A percentile compares a stretch with the other conserved stretches of the same genome.
phyloP scores from a whole-genome alignment of 495 filamentous ascomycete genomes.

The Aspergillus kassunensis region DNA sequence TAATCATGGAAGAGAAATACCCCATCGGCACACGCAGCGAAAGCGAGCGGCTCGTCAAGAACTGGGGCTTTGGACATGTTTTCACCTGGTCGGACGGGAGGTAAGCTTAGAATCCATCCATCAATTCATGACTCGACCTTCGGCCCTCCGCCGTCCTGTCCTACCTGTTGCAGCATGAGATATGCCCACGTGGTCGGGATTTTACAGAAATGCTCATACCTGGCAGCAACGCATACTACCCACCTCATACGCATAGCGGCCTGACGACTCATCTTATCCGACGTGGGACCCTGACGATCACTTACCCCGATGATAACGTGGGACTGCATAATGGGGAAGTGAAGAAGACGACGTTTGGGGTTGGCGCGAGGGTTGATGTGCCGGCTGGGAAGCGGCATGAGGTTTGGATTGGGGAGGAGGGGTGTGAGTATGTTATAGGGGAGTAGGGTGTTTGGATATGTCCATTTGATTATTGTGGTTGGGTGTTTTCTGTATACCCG shows the following conservation, averaged over 20 bases:
- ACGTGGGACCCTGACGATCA: slow-evolving; percentile 64
- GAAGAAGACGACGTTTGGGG: slow-evolving; percentile 63
- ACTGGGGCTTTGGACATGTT: slow-evolving; percentile 73
- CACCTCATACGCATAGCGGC: slow-evolving; percentile 65
- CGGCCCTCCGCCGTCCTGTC: too few species aligned
- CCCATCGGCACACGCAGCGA: slow-evolving; percentile 42
- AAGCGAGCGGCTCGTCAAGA: slow-evolving; percentile 61
- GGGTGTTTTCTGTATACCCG: too few species aligned
- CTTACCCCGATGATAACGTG: slow-evolving; percentile 63
- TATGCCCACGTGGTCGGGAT: too few species aligned
- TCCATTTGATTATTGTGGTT: too few species aligned
- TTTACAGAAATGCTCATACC: too few species aligned
- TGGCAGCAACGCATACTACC: slow-evolving; percentile 64
- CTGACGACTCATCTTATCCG: slow-evolving; percentile 78
- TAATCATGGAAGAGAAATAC: slow-evolving; percentile 23
- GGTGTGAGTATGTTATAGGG: slow-evolving; percentile 84
- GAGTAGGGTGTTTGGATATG: slow-evolving; percentile 40
- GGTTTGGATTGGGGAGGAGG: slow-evolving; percentile 75
- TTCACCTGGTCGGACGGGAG: slow-evolving; percentile 80
- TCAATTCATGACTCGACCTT: too few species aligned
- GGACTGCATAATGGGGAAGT: slow-evolving; percentile 31
- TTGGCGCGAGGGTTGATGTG: slow-evolving; percentile 71
- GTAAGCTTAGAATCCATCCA: slow-evolving; percentile 39
- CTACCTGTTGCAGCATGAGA: too few species aligned
- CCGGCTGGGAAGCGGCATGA: slow-evolving; percentile 69